A percentile compares a stretch with the other conserved stretches of the same genome.
Evolutionary conservation across 768 basidiomycete species (phyloP).

Genomic region (Albatrellus ellisii): DNA sequence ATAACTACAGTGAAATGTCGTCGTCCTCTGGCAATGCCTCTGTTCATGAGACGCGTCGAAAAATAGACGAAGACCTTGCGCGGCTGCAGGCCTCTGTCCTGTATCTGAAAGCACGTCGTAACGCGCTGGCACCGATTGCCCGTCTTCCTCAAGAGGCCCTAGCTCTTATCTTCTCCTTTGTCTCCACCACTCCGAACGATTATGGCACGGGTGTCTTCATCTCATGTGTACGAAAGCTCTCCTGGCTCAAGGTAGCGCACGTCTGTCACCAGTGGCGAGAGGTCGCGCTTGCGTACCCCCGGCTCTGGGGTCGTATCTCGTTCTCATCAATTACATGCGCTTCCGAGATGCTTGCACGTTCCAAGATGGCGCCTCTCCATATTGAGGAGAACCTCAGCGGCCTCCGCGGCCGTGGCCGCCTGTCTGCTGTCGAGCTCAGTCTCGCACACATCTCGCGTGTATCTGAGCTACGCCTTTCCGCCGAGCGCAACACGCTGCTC

Average conservation of each 20-base stretch:
- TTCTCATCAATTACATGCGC: neutral
- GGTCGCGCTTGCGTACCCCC: conserved; percentile 5
- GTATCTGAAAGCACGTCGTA: conserved; percentile 1
- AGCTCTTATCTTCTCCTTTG: conserved; percentile 1
- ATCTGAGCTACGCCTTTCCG: neutral
- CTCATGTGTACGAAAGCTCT: no score
- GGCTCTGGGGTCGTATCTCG: conserved; percentile 4
- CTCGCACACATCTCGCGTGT: conserved; percentile 4
- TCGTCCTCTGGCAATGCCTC: neutral
- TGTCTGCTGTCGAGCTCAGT: neutral
- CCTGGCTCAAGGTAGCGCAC: conserved; percentile 5
- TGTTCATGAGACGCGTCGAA: neutral
- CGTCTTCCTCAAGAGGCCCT: conserved; percentile 5
- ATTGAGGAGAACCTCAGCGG: neutral
- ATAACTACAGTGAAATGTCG: conserved; percentile 2
- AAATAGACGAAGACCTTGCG: conserved; percentile 3
- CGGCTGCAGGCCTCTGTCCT: conserved; percentile 1
- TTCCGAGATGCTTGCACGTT: conserved; percentile 2
- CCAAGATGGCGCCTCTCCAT: conserved; percentile 1
- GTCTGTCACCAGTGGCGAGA: conserved; percentile 10
- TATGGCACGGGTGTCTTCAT: no score
- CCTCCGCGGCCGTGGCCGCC: neutral
- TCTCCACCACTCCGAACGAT: neutral
- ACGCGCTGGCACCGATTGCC: conserved; percentile 4
- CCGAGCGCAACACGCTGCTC: neutral